Conservation (phyloP, 495 filamentous ascomycete species). For the Neurospora sp. region DNA sequence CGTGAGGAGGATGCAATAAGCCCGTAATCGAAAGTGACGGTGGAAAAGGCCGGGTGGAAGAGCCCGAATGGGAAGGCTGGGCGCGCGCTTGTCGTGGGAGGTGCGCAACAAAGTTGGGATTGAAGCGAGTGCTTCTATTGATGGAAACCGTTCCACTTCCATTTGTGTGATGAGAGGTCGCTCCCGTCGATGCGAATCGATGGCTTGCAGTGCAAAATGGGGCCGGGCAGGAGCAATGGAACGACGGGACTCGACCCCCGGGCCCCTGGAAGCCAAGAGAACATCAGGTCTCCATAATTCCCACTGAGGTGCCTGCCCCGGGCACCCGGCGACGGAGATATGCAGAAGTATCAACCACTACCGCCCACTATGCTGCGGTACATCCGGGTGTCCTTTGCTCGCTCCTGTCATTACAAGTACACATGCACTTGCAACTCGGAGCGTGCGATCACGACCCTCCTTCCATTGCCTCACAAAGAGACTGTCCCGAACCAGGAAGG, state of each 20-base stretch:
- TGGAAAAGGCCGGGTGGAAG: neutral
- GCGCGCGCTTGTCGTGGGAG: neutral
- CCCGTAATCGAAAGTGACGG: neutral
- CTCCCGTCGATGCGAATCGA: neutral
- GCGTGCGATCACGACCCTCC: neutral
- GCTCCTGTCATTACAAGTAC: neutral
- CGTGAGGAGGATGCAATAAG: neutral
- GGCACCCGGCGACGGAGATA: neutral
- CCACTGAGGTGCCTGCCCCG: neutral
- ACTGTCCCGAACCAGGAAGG: neutral
- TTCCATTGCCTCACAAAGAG: neutral
- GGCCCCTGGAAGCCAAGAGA: neutral
- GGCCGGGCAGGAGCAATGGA: neutral
- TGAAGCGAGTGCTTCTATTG: neutral
- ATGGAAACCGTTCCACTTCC: neutral
- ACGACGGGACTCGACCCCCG: neutral
- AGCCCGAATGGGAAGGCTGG: neutral
- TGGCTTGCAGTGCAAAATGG: neutral
- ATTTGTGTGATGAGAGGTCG: neutral
- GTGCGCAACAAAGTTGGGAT: neutral
- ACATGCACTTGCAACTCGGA: neutral
- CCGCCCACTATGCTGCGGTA: neutral
- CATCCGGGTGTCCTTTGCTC: neutral
- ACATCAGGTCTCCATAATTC: neutral
- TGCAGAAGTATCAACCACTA: neutral